Evolutionary conservation across 179 eudicot genomes (phyloP).

Genomic region (Pouteria campechiana): DNA sequence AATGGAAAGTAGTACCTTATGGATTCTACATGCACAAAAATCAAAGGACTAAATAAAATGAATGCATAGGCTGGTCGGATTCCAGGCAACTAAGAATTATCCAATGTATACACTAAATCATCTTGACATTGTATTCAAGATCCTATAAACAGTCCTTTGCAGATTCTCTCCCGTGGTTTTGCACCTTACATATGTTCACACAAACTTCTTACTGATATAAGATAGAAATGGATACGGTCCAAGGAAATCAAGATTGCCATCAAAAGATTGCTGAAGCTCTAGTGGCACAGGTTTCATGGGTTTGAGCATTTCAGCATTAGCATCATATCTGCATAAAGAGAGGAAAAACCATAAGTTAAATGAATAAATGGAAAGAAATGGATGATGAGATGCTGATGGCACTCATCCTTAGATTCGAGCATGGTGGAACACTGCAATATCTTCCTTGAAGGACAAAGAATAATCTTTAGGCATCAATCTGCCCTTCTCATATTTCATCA

Average conservation of each 20-base stretch:
- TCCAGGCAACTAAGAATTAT: no score
- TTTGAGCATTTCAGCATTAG: constrained; percentile 28
- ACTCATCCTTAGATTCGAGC: constrained; percentile 44
- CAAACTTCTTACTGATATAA: no score
- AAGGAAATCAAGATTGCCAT: constrained; percentile 53
- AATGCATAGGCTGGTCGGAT: background rate
- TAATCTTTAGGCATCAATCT: constrained; percentile 65
- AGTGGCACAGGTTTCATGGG: constrained; percentile 46
- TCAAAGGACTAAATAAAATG: background rate
- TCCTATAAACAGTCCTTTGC: no score
- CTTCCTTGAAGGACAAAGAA: constrained; percentile 45
- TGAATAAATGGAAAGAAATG: background rate
- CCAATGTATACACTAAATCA: no score
- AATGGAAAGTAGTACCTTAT: no score
- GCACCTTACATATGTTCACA: no score
- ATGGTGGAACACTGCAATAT: constrained; percentile 73
- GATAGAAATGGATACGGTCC: constrained; percentile 62
- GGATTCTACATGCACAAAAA: no score
- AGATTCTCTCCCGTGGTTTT: no score
- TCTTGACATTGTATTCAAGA: no score
- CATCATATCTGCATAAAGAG: constrained; percentile 42
- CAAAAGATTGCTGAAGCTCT: constrained; percentile 32
- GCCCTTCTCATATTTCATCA: constrained; percentile 46
- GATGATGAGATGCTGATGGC: background rate
- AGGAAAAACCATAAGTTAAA: background rate